Evolutionary conservation across 169 alveolate species (phyloP).

Genomic region (Plasmodium cynomolgi): DNA sequence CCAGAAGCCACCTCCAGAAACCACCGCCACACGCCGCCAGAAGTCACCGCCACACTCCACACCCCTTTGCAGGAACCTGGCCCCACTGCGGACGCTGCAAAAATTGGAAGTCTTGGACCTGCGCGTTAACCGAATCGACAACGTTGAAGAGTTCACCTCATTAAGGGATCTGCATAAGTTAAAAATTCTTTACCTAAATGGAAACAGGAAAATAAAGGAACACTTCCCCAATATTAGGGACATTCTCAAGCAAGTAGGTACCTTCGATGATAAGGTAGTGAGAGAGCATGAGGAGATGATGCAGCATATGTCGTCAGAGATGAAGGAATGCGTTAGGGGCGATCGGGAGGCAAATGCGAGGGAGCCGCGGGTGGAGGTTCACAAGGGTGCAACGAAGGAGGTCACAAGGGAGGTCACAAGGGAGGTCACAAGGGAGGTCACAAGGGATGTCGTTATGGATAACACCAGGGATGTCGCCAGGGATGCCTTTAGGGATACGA

Average conservation of each 20-base stretch:
- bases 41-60: no score
- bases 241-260: slow-evolving; percentile 41
- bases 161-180: slow-evolving; percentile 16
- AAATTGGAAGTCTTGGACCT: slow-evolving; percentile 35
- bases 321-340: background rate
- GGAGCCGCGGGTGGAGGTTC: background rate
- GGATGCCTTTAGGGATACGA: no score
- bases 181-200: slow-evolving; percentile 44
- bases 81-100: slow-evolving; percentile 17
- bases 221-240: slow-evolving; percentile 19
- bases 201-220: slow-evolving; percentile 73
- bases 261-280: slow-evolving; percentile 34
- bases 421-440: background rate
- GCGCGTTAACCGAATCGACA: slow-evolving; percentile 66
- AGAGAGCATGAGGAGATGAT: slow-evolving; percentile 14
- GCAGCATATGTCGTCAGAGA: background rate
- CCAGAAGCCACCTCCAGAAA: no score
- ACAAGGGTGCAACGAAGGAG: background rate
- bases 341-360: background rate
- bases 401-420: background rate
- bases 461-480: background rate
- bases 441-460: background rate
- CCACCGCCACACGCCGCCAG: no score
- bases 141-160: slow-evolving; percentile 42
- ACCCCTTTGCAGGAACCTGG: slow-evolving; percentile 9